These are phyloP conservation scores for Claviceps spartinae DNA, from an alignment of 2,329 filamentous ascomycete species.

Conservation along the genomic window DNA sequence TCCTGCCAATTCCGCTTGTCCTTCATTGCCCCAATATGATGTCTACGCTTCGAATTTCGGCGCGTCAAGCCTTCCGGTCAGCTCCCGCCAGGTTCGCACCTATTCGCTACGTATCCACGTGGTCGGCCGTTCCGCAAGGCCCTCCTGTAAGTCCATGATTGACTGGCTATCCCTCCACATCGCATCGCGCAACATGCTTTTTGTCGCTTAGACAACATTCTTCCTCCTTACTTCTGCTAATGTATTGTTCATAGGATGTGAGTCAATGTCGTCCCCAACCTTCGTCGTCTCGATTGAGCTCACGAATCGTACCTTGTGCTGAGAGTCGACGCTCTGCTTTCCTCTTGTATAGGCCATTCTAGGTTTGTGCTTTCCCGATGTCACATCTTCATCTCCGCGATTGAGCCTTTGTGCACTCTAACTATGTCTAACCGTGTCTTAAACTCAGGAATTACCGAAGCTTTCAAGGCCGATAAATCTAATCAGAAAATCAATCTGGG, in stretches of 20 bases:
- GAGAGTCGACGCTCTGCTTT: not conserved
- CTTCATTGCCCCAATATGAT: conserved; percentile 28
- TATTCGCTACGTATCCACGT: conserved; percentile 57
- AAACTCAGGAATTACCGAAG: conserved; percentile 72
- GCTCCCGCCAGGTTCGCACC: conserved; percentile 27
- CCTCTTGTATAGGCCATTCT: conserved; percentile 52
- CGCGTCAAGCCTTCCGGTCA: conserved; percentile 33
- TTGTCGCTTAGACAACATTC: not conserved
- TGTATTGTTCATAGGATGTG: conserved; percentile 7
- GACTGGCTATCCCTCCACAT: not conserved
- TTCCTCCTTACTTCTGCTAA: not conserved
- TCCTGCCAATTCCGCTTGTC: not conserved
- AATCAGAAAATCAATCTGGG: conserved; percentile 96
- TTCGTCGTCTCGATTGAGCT: not conserved
- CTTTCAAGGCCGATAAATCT: conserved; percentile 94
- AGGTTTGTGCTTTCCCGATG: conserved; percentile 33
- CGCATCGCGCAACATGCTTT: not conserved
- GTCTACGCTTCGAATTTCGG: conserved; percentile 41
- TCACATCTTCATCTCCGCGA: not conserved
- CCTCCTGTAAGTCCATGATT: conserved; percentile 61
- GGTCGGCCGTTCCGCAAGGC: conserved; percentile 83
- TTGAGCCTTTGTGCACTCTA: conserved; percentile 11
- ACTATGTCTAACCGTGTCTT: not conserved
- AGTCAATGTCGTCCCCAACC: conserved; percentile 1
- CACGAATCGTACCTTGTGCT: not conserved